A percentile compares a stretch with the other conserved stretches of the same genome.
phyloP scores from a whole-genome alignment of 768 basidiomycete genomes.

The Amanita phalloides region DNA sequence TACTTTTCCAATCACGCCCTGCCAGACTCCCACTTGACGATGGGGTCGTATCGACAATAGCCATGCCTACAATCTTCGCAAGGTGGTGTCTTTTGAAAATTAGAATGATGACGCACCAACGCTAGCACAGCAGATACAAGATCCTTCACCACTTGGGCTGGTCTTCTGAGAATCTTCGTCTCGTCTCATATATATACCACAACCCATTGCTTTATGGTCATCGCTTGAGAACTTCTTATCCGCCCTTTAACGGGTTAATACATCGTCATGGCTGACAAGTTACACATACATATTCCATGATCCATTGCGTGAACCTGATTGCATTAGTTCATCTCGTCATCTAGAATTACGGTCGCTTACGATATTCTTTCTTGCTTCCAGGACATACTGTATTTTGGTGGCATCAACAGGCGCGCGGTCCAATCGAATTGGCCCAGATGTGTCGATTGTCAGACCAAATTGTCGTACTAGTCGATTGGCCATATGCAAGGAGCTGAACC shows the following conservation, averaged over 20 bases:
- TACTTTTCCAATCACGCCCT: conserved; percentile 37
- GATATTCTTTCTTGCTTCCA: conserved; percentile 34
- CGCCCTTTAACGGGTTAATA: conserved; percentile 41
- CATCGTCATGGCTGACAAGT: conserved; percentile 8
- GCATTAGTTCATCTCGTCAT: conserved; percentile 4
- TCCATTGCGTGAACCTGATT: conserved; percentile 45
- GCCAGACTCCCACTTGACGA: conserved; percentile 46
- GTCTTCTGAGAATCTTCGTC: conserved; percentile 35
- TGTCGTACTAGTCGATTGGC: conserved; percentile 63
- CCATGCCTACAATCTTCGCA: conserved; percentile 42
- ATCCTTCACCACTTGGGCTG: conserved; percentile 38
- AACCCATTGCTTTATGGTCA: conserved; percentile 45
- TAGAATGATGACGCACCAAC: conserved; percentile 41
- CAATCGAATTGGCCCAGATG: conserved; percentile 36
- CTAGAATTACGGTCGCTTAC: conserved; percentile 23
- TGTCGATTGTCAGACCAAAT: conserved; percentile 56
- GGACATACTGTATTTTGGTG: conserved; percentile 57
- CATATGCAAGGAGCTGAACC: conserved; percentile 45
- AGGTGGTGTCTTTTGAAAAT: conserved; percentile 17
- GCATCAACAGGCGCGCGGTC: conserved; percentile 44
- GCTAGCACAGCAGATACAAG: conserved; percentile 34
- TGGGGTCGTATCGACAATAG: conserved; percentile 31
- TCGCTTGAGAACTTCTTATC: conserved; percentile 54
- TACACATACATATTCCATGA: conserved; percentile 66
- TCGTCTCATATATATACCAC: conserved; percentile 53